A percentile compares a stretch with the other conserved stretches of the same genome.
Evolutionary conservation across 2,329 filamentous ascomycete genomes (phyloP).

Genomic region (Diplodia scrobiculata): DNA sequence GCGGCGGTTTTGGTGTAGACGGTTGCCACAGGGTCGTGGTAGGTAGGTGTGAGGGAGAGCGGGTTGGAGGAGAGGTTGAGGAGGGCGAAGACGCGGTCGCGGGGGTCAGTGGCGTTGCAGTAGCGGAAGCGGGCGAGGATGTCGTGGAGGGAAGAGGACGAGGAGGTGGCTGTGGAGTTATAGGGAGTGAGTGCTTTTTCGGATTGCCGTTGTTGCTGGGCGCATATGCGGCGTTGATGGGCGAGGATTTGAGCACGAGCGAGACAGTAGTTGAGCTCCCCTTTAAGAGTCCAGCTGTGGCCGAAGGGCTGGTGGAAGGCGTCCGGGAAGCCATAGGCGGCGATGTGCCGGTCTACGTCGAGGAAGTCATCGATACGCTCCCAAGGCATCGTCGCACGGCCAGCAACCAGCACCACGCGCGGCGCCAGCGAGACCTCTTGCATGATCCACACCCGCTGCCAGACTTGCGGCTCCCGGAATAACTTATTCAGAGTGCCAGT

Average conservation of each 20-base stretch:
- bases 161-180: no score
- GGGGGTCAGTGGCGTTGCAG: slow-evolving; percentile 31
- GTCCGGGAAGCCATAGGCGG: not conserved
- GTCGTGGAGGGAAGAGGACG: slow-evolving; percentile 32
- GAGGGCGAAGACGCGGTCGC: slow-evolving; percentile 22
- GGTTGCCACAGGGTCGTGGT: slow-evolving; percentile 34
- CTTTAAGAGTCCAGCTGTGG: not conserved
- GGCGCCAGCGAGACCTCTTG: slow-evolving; percentile 22
- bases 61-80: slow-evolving; percentile 31
- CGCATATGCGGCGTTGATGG: not conserved
- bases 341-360: slow-evolving; percentile 16
- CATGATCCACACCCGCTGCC: slow-evolving; percentile 23
- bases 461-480: not conserved
- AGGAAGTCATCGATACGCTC: slow-evolving; percentile 10
- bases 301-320: not conserved
- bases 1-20: slow-evolving; percentile 34
- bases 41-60: slow-evolving; percentile 33
- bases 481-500: not conserved
- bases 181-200: no score
- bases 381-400: slow-evolving; percentile 5
- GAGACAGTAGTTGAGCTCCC: not conserved
- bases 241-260: slow-evolving; percentile 9
- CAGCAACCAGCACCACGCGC: not conserved
- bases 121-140: slow-evolving; percentile 37
- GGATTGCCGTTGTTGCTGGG: not conserved